Evolutionary conservation across 148 eudicot species (phyloP).

Genomic region (Euryodendron excelsum): DNA sequence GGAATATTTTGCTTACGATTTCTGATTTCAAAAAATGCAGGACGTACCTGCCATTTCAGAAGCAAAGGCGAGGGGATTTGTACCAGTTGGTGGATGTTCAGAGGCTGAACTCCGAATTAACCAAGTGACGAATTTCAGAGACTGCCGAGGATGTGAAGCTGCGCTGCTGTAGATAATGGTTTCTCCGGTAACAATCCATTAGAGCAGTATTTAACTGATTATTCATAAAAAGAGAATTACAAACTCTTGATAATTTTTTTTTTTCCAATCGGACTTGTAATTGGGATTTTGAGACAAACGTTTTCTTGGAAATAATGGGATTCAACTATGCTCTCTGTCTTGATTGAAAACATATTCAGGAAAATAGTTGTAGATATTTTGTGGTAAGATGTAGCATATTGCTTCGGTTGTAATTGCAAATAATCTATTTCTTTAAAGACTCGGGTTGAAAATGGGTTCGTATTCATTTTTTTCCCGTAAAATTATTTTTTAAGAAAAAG

Average conservation of each 20-base stretch:
- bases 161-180: no score
- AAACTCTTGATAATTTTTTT: no score
- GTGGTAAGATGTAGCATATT: background rate
- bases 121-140: conserved; percentile 6
- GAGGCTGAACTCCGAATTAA: conserved; percentile 31
- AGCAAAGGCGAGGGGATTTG: conserved; percentile 87
- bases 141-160: background rate
- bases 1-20: background rate
- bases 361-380: background rate
- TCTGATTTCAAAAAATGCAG: conserved; percentile 24
- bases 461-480: no score
- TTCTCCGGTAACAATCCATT: no score
- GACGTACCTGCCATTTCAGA: conserved; percentile 70
- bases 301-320: background rate
- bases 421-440: background rate
- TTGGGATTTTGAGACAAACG: no score
- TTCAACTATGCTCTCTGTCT: background rate
- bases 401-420: background rate
- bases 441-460: no score
- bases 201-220: no score
- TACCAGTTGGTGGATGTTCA: conserved; percentile 79
- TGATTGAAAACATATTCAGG: background rate
- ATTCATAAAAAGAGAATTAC: no score
- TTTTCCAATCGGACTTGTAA: no score
- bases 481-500: no score